A percentile compares a stretch with the other conserved stretches of the same genome.
Conservation (phyloP, 805 yeast genomes). For the Isabelozyma gotoi region DNA sequence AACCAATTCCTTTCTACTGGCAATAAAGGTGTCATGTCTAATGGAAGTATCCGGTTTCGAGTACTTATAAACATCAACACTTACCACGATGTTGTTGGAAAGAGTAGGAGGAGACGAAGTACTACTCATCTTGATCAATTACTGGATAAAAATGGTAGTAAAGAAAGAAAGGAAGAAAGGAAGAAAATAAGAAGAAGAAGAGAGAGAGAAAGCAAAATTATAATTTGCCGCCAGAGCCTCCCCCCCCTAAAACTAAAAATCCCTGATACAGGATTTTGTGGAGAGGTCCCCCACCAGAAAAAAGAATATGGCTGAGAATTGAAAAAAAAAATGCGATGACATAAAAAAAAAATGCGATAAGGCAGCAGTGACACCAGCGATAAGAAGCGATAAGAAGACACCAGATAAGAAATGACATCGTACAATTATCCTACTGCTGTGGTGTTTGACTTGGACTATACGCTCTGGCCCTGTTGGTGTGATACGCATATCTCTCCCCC, state of each 20-base stretch:
- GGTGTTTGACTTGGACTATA: slow-evolving; percentile 75
- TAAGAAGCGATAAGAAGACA: not conserved
- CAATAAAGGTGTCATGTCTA: not conserved
- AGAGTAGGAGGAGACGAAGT: not conserved
- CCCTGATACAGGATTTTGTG: not conserved
- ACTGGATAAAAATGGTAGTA: not conserved
- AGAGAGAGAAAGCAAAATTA: not conserved
- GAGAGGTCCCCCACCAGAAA: not conserved
- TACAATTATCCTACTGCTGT: slow-evolving; percentile 42
- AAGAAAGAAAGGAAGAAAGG: not conserved
- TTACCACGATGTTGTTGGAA: not conserved
- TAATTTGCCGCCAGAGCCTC: not conserved
- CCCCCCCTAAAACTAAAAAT: not conserved
- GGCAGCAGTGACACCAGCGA: not conserved
- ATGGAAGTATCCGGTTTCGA: not conserved
- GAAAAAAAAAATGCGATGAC: not conserved
- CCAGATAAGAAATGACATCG: not conserved
- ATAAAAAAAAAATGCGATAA: not conserved
- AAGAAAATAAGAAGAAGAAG: not conserved
- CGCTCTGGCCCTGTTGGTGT: slow-evolving; percentile 85
- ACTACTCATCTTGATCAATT: not conserved
- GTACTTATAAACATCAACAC: not conserved
- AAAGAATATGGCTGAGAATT: not conserved
- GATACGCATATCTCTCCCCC: slow-evolving; percentile 71
- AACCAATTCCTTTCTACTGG: not conserved